Conservation (phyloP, 176 grass and related monocot species). For the Aegilops bicornis region DNA sequence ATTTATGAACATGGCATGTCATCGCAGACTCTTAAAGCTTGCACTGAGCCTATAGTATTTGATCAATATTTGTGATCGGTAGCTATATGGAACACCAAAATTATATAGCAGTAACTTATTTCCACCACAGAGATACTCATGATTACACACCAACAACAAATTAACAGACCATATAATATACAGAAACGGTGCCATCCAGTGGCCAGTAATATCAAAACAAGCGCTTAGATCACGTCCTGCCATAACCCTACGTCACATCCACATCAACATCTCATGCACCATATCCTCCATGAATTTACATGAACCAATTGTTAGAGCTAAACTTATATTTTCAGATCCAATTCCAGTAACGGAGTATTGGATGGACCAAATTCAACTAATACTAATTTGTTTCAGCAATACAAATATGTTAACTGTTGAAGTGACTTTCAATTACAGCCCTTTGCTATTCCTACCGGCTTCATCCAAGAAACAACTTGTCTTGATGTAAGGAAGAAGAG, state of each 20-base stretch:
- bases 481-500: neutral
- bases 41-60: neutral
- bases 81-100: neutral
- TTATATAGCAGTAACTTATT: too few species aligned
- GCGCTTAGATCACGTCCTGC: neutral
- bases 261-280: neutral
- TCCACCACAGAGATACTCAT: too few species aligned
- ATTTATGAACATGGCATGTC: neutral
- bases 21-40: neutral
- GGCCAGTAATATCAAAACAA: neutral
- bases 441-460: too few species aligned
- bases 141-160: neutral
- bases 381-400: too few species aligned
- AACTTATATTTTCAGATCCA: too few species aligned
- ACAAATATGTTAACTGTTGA: too few species aligned
- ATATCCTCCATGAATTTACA: neutral
- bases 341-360: too few species aligned
- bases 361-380: too few species aligned
- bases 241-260: neutral
- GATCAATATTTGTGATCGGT: neutral
- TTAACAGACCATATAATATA: neutral
- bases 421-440: too few species aligned
- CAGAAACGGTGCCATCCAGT: neutral
- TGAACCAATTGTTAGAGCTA: neutral
- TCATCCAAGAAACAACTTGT: neutral